phyloP scores from a whole-genome alignment of 805 yeast genomes.

The Yueomyces sp. region DNA sequence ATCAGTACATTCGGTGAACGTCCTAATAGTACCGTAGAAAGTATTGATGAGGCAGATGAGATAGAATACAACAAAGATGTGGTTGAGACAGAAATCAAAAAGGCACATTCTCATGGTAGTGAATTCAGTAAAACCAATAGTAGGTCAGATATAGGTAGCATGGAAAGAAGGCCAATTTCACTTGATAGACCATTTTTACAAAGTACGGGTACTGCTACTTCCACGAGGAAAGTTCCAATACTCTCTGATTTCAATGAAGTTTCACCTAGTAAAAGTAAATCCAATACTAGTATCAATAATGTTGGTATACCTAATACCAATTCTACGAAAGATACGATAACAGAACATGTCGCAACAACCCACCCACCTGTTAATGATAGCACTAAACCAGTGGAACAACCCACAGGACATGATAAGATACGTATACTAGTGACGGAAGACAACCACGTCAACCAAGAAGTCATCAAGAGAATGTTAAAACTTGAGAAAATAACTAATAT shows the following conservation, averaged over 20 bases:
- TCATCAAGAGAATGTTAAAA: constrained; percentile 73
- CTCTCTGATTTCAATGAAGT: background rate
- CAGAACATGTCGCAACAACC: constrained; percentile 7
- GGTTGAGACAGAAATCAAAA: background rate
- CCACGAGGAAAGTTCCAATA: constrained; percentile 10
- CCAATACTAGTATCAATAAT: background rate
- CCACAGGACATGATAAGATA: background rate
- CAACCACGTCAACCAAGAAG: constrained; percentile 87
- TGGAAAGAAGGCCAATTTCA: background rate
- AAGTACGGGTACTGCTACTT: constrained; percentile 30
- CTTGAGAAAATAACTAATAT: constrained; percentile 68
- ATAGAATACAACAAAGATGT: background rate
- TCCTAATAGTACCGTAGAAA: background rate
- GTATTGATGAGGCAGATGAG: constrained; percentile 2
- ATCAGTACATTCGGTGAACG: background rate
- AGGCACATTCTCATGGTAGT: background rate
- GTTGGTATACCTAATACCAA: background rate
- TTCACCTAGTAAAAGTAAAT: background rate
- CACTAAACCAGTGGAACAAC: constrained; percentile 6
- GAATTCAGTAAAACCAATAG: background rate
- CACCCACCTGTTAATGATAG: constrained; percentile 1
- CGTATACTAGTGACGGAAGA: constrained; percentile 84
- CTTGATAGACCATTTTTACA: constrained; percentile 23
- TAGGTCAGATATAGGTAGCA: too few species aligned
- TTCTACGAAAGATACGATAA: constrained; percentile 1